Percentiles rank a stretch among this genome's conserved stretches.
phyloP scores from a whole-genome alignment of 371 early-diverging fungal genomes.

The Mortierella sp. region DNA sequence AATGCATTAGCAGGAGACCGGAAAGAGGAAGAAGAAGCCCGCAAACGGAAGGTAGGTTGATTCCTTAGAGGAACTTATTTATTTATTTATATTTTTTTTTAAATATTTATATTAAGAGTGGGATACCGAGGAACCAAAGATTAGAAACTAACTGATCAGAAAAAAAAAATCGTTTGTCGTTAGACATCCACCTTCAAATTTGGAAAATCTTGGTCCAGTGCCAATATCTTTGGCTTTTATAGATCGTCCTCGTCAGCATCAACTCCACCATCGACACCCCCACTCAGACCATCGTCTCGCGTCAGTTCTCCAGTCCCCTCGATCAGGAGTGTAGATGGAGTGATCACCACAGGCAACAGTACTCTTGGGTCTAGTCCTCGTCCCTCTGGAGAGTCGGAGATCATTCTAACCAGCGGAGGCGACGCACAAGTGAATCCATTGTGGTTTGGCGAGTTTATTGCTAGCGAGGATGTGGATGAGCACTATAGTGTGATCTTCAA shows the following conservation, averaged over 20 bases:
- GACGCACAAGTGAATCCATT: conserved; percentile 35
- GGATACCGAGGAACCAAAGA: too few species aligned
- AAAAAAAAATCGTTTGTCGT: conserved; percentile 10
- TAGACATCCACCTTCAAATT: conserved; percentile 55
- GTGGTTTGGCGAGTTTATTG: conserved; percentile 41
- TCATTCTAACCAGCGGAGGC: conserved; percentile 15
- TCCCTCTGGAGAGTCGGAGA: conserved; percentile 37
- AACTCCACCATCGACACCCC: conserved; percentile 44
- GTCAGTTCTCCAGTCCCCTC: conserved; percentile 48
- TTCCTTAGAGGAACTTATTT: not conserved
- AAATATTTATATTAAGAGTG: not conserved
- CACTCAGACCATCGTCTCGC: conserved; percentile 37
- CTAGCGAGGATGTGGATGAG: conserved; percentile 48
- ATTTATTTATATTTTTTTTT: not conserved
- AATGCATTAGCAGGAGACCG: conserved; percentile 26
- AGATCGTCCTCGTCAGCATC: conserved; percentile 51
- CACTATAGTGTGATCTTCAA: conserved; percentile 64
- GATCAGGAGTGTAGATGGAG: conserved; percentile 33
- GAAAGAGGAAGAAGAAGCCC: conserved; percentile 49
- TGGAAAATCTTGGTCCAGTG: conserved; percentile 63
- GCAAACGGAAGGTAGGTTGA: conserved; percentile 34
- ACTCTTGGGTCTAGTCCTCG: conserved; percentile 43
- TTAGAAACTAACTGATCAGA: too few species aligned
- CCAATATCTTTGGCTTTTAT: conserved; percentile 64
- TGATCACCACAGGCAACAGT: conserved; percentile 4